Percentiles rank a stretch among this genome's conserved stretches.
phyloP scores from a whole-genome alignment of 768 basidiomycete species.

The Pholiota conissans region DNA sequence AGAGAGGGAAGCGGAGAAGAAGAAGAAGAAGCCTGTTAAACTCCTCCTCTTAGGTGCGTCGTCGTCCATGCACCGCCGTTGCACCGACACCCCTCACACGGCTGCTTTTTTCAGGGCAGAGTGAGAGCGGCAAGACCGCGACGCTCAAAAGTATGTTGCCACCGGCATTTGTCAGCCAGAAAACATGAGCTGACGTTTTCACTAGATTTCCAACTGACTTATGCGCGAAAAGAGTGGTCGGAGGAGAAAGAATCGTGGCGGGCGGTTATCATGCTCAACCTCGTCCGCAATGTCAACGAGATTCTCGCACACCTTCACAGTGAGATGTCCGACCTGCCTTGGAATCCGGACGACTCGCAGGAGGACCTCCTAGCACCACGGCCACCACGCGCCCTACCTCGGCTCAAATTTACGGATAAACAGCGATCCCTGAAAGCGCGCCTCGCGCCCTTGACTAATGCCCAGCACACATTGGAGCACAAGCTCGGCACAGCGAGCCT shows the following conservation, averaged over 20 bases:
- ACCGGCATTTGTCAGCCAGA: background rate
- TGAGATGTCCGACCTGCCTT: slow-evolving; percentile 52
- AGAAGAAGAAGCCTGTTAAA: slow-evolving; percentile 69
- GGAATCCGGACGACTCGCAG: slow-evolving; percentile 37
- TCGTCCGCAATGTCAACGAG: slow-evolving; percentile 70
- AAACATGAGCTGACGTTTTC: slow-evolving; percentile 12
- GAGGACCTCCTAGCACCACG: slow-evolving; percentile 36
- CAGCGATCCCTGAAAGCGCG: slow-evolving; percentile 60
- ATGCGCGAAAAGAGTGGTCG: slow-evolving; percentile 68
- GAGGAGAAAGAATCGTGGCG: slow-evolving; percentile 74
- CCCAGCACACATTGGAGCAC: slow-evolving; percentile 60
- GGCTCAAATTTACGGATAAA: slow-evolving; percentile 57
- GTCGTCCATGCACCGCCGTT: slow-evolving; percentile 1
- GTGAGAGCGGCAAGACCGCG: slow-evolving; percentile 79
- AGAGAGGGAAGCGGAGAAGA: slow-evolving; percentile 58
- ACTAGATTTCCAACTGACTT: slow-evolving; percentile 73
- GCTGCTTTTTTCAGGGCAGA: slow-evolving; percentile 44
- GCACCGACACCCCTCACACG: slow-evolving; percentile 4
- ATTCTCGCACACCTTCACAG: slow-evolving; percentile 57
- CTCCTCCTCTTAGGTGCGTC: slow-evolving; percentile 65
- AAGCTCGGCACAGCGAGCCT: slow-evolving; percentile 58
- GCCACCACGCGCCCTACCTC: slow-evolving; percentile 36
- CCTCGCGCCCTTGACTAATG: slow-evolving; percentile 54
- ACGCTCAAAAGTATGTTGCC: slow-evolving; percentile 65
- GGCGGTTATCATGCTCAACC: slow-evolving; percentile 75